Evolutionary conservation across 768 basidiomycete genomes (phyloP).

Genomic region (Boletus rufocinnamomeus): DNA sequence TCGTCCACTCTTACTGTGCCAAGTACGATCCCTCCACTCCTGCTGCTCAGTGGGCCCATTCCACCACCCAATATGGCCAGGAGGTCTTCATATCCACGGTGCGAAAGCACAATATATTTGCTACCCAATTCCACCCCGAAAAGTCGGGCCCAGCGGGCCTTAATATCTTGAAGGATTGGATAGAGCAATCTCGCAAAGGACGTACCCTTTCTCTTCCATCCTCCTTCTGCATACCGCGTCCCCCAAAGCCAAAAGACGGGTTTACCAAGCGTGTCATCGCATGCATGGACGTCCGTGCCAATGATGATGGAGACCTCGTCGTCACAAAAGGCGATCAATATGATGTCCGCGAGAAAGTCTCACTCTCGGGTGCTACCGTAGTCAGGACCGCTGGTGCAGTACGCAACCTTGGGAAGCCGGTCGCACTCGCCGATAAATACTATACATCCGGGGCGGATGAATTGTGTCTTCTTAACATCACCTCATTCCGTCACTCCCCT

Average conservation of each 20-base stretch:
- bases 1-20: conserved; percentile 94
- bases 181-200: conserved; percentile 53
- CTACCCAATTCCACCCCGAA: conserved; percentile 96
- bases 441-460: conserved; percentile 92
- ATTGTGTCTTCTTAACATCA: conserved; percentile 97
- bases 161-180: conserved; percentile 76
- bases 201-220: conserved; percentile 37
- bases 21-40: conserved; percentile 64
- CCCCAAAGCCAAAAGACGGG: conserved; percentile 53
- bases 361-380: conserved; percentile 27
- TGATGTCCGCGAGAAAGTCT: conserved; percentile 85
- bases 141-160: conserved; percentile 92
- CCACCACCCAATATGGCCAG: conserved; percentile 91
- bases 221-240: conserved; percentile 32
- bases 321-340: conserved; percentile 99
- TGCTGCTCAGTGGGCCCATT: conserved; percentile 75
- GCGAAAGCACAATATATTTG: conserved; percentile 83
- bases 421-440: conserved; percentile 85
- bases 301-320: conserved; percentile 94
- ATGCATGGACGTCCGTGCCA: conserved; percentile 96
- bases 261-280: conserved; percentile 95
- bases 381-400: conserved; percentile 70
- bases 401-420: conserved; percentile 96
- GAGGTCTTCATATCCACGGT: conserved; percentile 89
- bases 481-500: conserved; percentile 96